Evolutionary conservation across 31 red algal genomes (phyloP).

Genomic region (Endocladia muricata): DNA sequence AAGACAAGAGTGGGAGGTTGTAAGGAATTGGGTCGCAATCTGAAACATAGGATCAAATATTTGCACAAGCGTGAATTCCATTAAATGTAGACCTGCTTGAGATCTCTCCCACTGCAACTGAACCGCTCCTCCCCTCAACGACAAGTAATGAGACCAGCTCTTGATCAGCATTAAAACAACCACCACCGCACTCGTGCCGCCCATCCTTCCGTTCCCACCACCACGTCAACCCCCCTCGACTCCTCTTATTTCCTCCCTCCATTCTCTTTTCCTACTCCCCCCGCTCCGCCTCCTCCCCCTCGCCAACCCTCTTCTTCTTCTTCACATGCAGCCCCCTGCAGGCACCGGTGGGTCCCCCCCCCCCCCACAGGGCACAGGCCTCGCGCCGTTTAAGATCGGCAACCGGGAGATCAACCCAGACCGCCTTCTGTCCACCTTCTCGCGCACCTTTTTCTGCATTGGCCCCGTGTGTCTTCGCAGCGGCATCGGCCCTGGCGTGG

Average conservation of each 20-base stretch:
- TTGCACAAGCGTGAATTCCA: too few species aligned
- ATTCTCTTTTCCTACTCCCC: background rate
- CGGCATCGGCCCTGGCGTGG: conserved; percentile 81
- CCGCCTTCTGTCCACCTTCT: conserved; percentile 22
- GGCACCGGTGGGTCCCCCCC: background rate
- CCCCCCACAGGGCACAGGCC: background rate
- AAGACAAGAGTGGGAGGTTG: too few species aligned
- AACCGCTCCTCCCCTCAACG: too few species aligned
- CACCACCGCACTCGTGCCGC: background rate
- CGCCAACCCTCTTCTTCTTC: background rate
- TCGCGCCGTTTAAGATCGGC: background rate
- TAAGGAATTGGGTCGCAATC: too few species aligned
- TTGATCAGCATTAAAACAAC: background rate
- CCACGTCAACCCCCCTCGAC: background rate
- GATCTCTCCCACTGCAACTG: too few species aligned
- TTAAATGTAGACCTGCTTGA: too few species aligned
- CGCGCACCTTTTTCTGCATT: conserved; percentile 91
- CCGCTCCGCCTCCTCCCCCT: background rate
- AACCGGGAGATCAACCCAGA: conserved; percentile 21
- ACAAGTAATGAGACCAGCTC: too few species aligned
- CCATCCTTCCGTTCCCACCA: background rate
- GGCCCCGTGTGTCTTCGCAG: conserved; percentile 92
- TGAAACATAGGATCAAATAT: too few species aligned
- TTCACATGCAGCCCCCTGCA: background rate
- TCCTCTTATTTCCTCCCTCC: background rate